These are phyloP conservation scores for Calonectria pteridis DNA, from an alignment of 2,329 filamentous ascomycete species.

Conservation along the genomic window DNA sequence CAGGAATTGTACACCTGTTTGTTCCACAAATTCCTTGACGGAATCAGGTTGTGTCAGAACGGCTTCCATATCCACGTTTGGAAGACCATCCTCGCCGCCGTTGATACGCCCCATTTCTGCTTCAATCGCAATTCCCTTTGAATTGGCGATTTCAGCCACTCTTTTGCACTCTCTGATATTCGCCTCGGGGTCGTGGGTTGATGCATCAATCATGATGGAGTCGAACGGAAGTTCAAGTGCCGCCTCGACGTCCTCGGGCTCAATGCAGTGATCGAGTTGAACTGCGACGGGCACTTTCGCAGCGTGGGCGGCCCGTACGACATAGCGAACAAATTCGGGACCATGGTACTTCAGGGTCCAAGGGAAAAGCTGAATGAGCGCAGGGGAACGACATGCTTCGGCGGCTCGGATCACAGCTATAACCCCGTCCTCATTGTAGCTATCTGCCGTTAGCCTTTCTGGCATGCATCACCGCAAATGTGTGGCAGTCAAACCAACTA, in stretches of 20 bases:
- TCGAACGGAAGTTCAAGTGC: constrained; percentile 63
- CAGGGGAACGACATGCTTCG: constrained; percentile 68
- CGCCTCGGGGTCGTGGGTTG: constrained; percentile 72
- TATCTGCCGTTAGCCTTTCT: background rate
- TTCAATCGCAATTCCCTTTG: constrained; percentile 71
- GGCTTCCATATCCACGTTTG: constrained; percentile 21
- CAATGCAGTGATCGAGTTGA: constrained; percentile 71
- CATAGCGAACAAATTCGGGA: constrained; percentile 60
- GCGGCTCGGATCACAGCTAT: constrained; percentile 72
- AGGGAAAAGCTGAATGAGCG: constrained; percentile 75
- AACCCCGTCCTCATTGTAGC: constrained; percentile 73
- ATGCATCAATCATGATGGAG: constrained; percentile 77
- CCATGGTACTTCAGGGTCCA: constrained; percentile 73
- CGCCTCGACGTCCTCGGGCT: constrained; percentile 41
- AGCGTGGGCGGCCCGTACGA: constrained; percentile 60
- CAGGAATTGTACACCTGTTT: constrained; percentile 23
- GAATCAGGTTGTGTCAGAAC: constrained; percentile 22
- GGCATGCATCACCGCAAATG: background rate
- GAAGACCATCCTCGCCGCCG: constrained; percentile 26
- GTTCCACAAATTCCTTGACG: constrained; percentile 13
- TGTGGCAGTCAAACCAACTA: constrained; percentile 54
- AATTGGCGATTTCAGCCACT: constrained; percentile 69
- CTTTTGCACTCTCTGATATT: constrained; percentile 70
- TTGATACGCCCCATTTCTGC: constrained; percentile 67
- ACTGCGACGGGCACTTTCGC: constrained; percentile 66